phyloP scores from a whole-genome alignment of 768 basidiomycete genomes.

The Roridomyces roridus region DNA sequence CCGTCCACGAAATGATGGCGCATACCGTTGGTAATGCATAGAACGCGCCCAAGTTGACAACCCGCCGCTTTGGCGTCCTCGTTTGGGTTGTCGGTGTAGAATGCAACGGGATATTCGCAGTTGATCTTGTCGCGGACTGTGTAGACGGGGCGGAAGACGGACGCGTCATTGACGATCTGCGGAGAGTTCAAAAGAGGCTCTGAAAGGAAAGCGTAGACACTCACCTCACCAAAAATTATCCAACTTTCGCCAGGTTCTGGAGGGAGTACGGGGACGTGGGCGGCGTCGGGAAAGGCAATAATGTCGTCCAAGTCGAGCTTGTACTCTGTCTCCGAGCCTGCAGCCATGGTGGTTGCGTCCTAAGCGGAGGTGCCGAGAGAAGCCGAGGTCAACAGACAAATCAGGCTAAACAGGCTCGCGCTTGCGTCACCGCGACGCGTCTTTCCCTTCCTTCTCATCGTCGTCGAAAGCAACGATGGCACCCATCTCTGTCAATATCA shows the following conservation, averaged over 20 bases:
- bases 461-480: slow-evolving; percentile 62
- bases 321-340: too few species aligned
- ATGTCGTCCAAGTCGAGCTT: slow-evolving; percentile 31
- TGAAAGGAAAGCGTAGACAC: not conserved
- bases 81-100: slow-evolving; percentile 27
- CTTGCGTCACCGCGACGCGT: slow-evolving; percentile 31
- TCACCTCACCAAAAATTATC: slow-evolving; percentile 29
- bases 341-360: too few species aligned
- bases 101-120: slow-evolving; percentile 23
- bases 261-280: slow-evolving; percentile 27
- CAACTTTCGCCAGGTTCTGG: slow-evolving; percentile 28
- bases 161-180: slow-evolving; percentile 23
- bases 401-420: too few species aligned
- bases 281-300: slow-evolving; percentile 30
- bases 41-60: slow-evolving; percentile 23
- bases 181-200: not conserved
- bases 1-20: slow-evolving; percentile 28
- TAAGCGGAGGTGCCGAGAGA: too few species aligned
- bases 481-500: slow-evolving; percentile 78
- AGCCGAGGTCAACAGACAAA: too few species aligned
- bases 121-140: slow-evolving; percentile 18
- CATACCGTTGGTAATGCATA: slow-evolving; percentile 27
- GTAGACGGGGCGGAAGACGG: slow-evolving; percentile 23
- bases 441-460: slow-evolving; percentile 16
- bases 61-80: slow-evolving; percentile 21